Conservation (phyloP, 495 filamentous ascomycete genomes). For the Aspergillus panamensis region DNA sequence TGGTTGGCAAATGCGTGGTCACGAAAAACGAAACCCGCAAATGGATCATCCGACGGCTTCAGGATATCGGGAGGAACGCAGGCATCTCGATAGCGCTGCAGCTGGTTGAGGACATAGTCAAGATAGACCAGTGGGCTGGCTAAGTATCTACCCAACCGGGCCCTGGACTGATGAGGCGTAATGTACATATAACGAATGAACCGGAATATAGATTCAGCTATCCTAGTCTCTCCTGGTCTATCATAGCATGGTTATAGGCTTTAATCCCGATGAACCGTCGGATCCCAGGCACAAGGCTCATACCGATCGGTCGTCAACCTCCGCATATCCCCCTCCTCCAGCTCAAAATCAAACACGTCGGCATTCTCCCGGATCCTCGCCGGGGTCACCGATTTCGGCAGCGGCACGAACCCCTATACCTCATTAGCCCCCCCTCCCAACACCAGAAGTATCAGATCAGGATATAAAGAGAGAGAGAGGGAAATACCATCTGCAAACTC, state of each 20-base stretch:
- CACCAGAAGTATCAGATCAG: too few species aligned
- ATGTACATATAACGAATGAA: too few species aligned
- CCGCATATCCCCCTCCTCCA: conserved; percentile 58
- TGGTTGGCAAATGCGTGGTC: conserved; percentile 27
- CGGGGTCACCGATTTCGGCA: conserved; percentile 59
- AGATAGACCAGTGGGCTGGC: conserved; percentile 17
- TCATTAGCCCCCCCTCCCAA: too few species aligned
- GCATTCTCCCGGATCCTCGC: conserved; percentile 66
- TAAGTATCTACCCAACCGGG: too few species aligned
- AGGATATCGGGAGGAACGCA: conserved; percentile 28
- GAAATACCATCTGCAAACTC: conserved; percentile 87
- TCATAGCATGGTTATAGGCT: not conserved
- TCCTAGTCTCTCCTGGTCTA: too few species aligned
- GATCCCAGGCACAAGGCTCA: conserved; percentile 58
- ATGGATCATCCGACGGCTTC: conserved; percentile 38
- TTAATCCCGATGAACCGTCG: conserved; percentile 50
- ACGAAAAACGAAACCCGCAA: conserved; percentile 22
- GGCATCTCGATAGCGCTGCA: conserved; percentile 25
- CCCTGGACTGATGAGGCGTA: too few species aligned
- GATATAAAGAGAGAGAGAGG: too few species aligned
- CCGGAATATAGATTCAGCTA: too few species aligned
- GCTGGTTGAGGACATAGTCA: conserved; percentile 19
- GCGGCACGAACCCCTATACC: conserved; percentile 53
- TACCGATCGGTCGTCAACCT: conserved; percentile 54
- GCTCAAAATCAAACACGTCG: conserved; percentile 76